Percentiles rank a stretch among this genome's conserved stretches.
phyloP scores from a whole-genome alignment of 495 filamentous ascomycete species.

The Xylaria scruposa region DNA sequence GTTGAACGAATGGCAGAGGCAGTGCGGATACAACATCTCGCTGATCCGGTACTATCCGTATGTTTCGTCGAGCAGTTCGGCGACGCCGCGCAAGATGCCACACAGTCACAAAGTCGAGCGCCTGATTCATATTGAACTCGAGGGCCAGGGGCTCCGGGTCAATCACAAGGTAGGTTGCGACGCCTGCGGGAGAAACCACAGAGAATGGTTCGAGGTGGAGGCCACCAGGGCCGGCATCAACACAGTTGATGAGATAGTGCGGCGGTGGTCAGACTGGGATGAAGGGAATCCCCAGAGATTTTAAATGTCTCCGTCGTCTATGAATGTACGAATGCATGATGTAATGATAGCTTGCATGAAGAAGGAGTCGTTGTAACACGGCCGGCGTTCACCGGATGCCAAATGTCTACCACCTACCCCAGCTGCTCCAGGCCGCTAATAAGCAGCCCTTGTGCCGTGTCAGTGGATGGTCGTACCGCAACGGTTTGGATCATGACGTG shows the following conservation, averaged over 20 bases:
- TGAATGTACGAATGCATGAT: slow-evolving; percentile 13
- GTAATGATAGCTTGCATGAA: slow-evolving; percentile 15
- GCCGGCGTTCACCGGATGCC: background rate
- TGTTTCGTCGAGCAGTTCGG: slow-evolving; percentile 56
- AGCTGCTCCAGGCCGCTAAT: background rate
- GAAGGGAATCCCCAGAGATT: slow-evolving; percentile 35
- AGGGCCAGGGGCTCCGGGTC: slow-evolving; percentile 68
- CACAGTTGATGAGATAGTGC: slow-evolving; percentile 82
- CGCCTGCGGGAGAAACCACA: slow-evolving; percentile 85
- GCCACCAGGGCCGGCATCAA: slow-evolving; percentile 72
- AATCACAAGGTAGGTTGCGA: slow-evolving; percentile 63
- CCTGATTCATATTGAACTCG: slow-evolving; percentile 88
- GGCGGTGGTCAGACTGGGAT: slow-evolving; percentile 86
- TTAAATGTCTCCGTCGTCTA: slow-evolving; percentile 1
- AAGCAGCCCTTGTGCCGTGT: background rate
- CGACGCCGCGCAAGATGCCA: slow-evolving; percentile 71
- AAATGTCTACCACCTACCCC: background rate
- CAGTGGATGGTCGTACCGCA: background rate
- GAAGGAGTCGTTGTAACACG: background rate
- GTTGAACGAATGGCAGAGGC: slow-evolving; percentile 88
- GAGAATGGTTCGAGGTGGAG: slow-evolving; percentile 95
- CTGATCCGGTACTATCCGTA: slow-evolving; percentile 94
- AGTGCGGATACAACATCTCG: slow-evolving; percentile 87
- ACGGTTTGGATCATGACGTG: slow-evolving; percentile 4
- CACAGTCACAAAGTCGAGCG: slow-evolving; percentile 89